Conservation (phyloP, 352 stramenopile genomes). For the Pythium plurisporium region DNA sequence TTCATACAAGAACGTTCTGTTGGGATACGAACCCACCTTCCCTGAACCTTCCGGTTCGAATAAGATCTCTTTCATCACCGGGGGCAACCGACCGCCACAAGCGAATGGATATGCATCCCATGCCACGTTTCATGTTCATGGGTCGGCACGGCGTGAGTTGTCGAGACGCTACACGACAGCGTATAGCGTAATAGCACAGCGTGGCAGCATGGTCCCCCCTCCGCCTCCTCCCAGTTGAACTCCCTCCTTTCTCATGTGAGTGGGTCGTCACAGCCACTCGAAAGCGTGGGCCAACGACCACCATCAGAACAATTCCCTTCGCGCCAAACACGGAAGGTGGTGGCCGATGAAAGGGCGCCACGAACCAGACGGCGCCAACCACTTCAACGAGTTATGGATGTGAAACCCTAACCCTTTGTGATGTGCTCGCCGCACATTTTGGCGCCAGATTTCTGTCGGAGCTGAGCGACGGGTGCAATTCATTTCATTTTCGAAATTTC, state of each 20-base stretch:
- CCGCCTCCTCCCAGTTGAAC: background rate
- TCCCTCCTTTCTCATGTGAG: no score
- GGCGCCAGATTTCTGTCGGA: constrained; percentile 7
- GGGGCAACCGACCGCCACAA: background rate
- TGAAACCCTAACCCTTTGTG: background rate
- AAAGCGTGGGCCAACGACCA: background rate
- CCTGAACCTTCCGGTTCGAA: constrained; percentile 9
- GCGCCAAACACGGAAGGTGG: background rate
- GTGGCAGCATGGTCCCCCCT: background rate
- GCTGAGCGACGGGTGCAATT: background rate
- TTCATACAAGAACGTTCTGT: constrained; percentile 6
- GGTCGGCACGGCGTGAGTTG: background rate
- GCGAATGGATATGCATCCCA: no score
- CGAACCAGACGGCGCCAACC: constrained; percentile 1
- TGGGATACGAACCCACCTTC: background rate
- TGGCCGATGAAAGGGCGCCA: constrained; percentile 11
- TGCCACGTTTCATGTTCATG: no score
- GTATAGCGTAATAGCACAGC: background rate
- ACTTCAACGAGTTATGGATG: constrained; percentile 11
- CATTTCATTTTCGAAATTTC: constrained; percentile 14
- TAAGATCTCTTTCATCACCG: constrained; percentile 10
- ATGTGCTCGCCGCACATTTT: constrained; percentile 3
- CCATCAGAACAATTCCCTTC: background rate
- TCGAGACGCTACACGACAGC: background rate
- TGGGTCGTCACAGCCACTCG: background rate